Percentiles rank a stretch among this genome's conserved stretches.
Conservation (phyloP, 2,329 filamentous ascomycete genomes). For the Fusarium liriodendri region DNA sequence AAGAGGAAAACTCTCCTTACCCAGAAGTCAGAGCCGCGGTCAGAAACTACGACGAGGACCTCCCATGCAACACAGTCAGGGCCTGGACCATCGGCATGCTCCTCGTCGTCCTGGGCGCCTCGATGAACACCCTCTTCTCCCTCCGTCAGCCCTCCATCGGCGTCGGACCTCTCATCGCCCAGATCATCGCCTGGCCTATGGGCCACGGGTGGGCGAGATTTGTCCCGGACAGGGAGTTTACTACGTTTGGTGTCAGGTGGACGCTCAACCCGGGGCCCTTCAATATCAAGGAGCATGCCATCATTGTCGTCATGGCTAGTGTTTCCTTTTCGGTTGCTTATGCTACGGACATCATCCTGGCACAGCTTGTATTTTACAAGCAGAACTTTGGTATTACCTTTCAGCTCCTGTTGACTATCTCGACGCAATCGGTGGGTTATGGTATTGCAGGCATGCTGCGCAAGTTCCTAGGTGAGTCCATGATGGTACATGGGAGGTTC, state of each 20-base stretch:
- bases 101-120: slow-evolving; percentile 67
- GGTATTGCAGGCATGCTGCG: slow-evolving; percentile 76
- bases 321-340: slow-evolving; percentile 78
- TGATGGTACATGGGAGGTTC: no score
- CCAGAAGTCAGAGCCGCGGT: slow-evolving; percentile 74
- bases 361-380: slow-evolving; percentile 78
- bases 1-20: slow-evolving; percentile 66
- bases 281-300: slow-evolving; percentile 76
- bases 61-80: slow-evolving; percentile 74
- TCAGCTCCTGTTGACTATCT: slow-evolving; percentile 74
- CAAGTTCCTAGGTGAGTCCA: slow-evolving; percentile 66
- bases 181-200: slow-evolving; percentile 73
- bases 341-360: slow-evolving; percentile 79
- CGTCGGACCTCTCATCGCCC: slow-evolving; percentile 70
- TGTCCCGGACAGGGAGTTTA: slow-evolving; percentile 62
- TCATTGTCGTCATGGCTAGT: slow-evolving; percentile 78
- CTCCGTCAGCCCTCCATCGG: slow-evolving; percentile 71
- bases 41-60: slow-evolving; percentile 71
- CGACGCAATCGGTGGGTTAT: slow-evolving; percentile 76
- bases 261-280: slow-evolving; percentile 75
- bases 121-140: slow-evolving; percentile 72
- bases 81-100: slow-evolving; percentile 72
- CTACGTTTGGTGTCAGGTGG: slow-evolving; percentile 65
- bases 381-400: slow-evolving; percentile 75
- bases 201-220: slow-evolving; percentile 70